Base-by-base conservation (phyloP, 495 filamentous ascomycete species). In the Massariosphaeria phaeospora region DNA sequence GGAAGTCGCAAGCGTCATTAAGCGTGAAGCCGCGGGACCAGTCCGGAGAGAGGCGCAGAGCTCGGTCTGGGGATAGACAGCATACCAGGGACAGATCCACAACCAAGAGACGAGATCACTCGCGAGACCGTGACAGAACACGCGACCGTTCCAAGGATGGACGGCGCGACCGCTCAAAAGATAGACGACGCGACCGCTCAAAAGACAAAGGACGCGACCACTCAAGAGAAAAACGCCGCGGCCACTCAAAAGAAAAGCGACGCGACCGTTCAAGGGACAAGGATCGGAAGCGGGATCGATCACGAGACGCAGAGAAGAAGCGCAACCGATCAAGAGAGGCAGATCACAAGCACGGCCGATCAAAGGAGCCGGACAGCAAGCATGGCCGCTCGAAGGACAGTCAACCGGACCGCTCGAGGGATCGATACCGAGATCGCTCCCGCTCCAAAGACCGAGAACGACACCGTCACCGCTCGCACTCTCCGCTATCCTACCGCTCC, bases 21-120 rank as follows among this genome's bases (percentile, higher is more conserved):
- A n/a, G n/a, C n/a, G n/a, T n/a, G n/a, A n/a, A 43, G 42, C 41
- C 48, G 17, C 47, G 47, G 4, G 47, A 42, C 7, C 31, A 12
- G 13, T 56, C 52, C 9, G 33, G 25, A 20, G 49, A 60, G 17
- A 56, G 39, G 41, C 17, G 17, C 12, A 17, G 48, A 53, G 56
- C 48, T 5, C 44, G 36, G 1, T 41, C 53, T 1, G 2, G 38
- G 13, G 41, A 54, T 12, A 45, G 40, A 13, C 2, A n/a, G 11
- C 27, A n/a, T n/a, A n/a, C n/a, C n/a, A n/a, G 52, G 13, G 39
- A 46, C 13, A 39, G 39, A 2, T 45, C 41, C 8, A 30, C 27
- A 33, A 29, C 34, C 15, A 42, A 21, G 21, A 17, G 7, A n/a
- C 40, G 50, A 42, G 47, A 56, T 21, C 40, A 24, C 7, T 46